Percentiles rank a stretch among this genome's conserved stretches.
These are phyloP conservation scores for Picea sitchensis DNA, from an alignment of 75 land plant species.

Conservation along the genomic window DNA sequence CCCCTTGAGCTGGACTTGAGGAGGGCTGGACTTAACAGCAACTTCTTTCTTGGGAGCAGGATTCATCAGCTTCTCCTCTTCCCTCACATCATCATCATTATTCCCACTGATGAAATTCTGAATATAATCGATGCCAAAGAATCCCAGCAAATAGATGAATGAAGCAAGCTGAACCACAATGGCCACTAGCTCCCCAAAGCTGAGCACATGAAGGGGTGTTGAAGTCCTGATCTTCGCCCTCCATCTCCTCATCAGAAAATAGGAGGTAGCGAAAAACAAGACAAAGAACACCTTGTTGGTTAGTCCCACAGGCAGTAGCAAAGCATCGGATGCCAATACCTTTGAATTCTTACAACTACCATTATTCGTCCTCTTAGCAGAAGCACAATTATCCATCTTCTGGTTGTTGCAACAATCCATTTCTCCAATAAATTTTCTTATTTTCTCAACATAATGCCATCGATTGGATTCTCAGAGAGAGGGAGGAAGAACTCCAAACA, in stretches of 20 bases:
- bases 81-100: conserved; percentile 9
- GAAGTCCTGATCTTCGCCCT: conserved; percentile 75
- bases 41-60: not conserved
- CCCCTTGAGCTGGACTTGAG: conserved; percentile 16
- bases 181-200: conserved; percentile 51
- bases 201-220: conserved; percentile 65
- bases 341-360: no score
- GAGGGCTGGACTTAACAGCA: not conserved
- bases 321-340: no score
- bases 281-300: conserved; percentile 4
- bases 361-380: no score
- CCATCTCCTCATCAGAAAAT: conserved; percentile 72
- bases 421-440: no score
- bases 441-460: no score
- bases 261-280: conserved; percentile 48
- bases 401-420: no score
- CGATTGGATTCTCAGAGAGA: no score
- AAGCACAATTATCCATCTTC: conserved; percentile 21
- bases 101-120: conserved; percentile 32
- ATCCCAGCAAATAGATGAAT: conserved; percentile 69
- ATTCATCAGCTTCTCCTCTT: not conserved
- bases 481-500: no score
- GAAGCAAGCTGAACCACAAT: conserved; percentile 59
- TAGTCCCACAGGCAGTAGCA: no score
- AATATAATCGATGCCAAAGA: conserved; percentile 75